Evolutionary conservation across 306 rosid genomes (phyloP).

Genomic region (Coriaria nepalensis): DNA sequence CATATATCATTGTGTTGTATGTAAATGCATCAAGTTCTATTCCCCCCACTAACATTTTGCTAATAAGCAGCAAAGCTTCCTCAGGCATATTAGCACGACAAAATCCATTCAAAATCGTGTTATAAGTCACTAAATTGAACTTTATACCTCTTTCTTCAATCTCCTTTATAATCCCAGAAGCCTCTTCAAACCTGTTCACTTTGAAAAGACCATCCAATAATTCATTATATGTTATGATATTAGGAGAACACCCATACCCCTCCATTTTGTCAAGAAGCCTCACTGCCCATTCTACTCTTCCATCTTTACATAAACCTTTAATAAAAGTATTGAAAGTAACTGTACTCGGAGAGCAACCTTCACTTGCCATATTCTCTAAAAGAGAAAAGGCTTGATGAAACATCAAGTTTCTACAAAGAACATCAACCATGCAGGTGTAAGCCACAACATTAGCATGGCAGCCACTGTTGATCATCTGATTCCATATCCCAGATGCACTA

Average conservation of each 20-base stretch:
- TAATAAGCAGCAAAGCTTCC: conserved; percentile 42
- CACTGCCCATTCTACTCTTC: conserved; percentile 56
- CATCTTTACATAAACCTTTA: conserved; percentile 52
- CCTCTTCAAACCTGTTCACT: conserved; percentile 37
- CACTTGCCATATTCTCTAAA: conserved; percentile 43
- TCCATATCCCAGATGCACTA: conserved; percentile 66
- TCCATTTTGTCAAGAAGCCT: conserved; percentile 47
- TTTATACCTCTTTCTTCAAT: conserved; percentile 35
- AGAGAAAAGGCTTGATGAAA: conserved; percentile 46
- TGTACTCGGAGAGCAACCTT: conserved; percentile 66
- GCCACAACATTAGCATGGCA: conserved; percentile 68
- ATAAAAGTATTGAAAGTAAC: conserved; percentile 59
- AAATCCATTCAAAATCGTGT: conserved; percentile 64
- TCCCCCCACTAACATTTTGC: conserved; percentile 58
- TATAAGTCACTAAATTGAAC: conserved; percentile 50
- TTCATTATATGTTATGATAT: conserved; percentile 62
- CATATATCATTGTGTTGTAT: conserved; percentile 35
- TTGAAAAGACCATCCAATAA: conserved; percentile 61
- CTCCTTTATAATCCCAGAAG: conserved; percentile 46
- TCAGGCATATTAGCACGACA: conserved; percentile 40
- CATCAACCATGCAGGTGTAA: conserved; percentile 73
- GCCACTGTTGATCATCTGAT: conserved; percentile 55
- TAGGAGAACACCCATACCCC: conserved; percentile 45
- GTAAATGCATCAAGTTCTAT: conserved; percentile 45
- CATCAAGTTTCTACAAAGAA: conserved; percentile 51